Evolutionary conservation across 768 basidiomycete genomes (phyloP), one percentile per base, ranked within the genome.

Genomic region (Gloeophyllum trabeum): DNA sequence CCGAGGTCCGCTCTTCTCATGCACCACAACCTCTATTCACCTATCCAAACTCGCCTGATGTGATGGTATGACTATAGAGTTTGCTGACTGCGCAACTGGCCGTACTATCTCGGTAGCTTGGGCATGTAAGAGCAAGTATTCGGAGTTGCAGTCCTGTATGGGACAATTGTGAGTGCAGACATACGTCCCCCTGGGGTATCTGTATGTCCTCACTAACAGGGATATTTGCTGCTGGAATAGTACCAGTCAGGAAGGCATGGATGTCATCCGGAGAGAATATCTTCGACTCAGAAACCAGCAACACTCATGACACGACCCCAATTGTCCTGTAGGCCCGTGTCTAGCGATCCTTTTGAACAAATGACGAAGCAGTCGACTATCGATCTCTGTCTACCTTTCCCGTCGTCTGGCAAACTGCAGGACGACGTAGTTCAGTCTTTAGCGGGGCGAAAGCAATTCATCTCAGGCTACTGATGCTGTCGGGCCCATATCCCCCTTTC

Each of bases 101-200:
- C 75, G 90, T 5, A 85, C 81, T 3, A 60, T 93, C 40, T 87
- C 89, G 4, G 81, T 91, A 20, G 81, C 80, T 12, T 93, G 90
- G 90, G 75, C 79, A 19, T 93, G 90, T 55, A 76, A 71, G 54
- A 67, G 67, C 24, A 71, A 80, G 54, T 74, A 85, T 42, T 77
- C 73, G 51, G 65, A 61, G 10, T 67, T 92, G 34, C 83, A 92
- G 54, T 70, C 73, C 1, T 93, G 90, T 56, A 81, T 93, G 73
- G 53, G 79, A 12, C 75, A 78, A 56, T 88, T 75, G 89, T 91
- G 54, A 54, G 85, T 67, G 5, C n/a, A 28, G 14, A 18, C 28
- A 25, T 20, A 26, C 28, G 20, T 14, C 40, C 6, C n/a, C 16
- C n/a, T 30, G 18, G 43, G n/a, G 24, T 45, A 18, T 24, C 34